Evolutionary conservation across 768 basidiomycete genomes (phyloP).

Genomic region (Suillus spraguei): DNA sequence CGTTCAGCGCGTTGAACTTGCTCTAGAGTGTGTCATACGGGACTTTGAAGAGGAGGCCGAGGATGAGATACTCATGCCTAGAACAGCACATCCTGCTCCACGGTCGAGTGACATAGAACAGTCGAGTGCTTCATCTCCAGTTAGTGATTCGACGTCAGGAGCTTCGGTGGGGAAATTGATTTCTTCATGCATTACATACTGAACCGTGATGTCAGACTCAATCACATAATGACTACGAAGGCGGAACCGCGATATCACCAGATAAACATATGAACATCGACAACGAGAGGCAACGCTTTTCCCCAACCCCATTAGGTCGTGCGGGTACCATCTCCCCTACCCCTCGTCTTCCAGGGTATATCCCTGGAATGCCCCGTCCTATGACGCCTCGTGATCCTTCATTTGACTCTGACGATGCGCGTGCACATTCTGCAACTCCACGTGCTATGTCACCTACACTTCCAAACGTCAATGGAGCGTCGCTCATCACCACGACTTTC

Average conservation of each 20-base stretch:
- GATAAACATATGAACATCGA: conserved; percentile 55
- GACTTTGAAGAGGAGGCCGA: conserved; percentile 76
- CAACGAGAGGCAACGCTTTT: conserved; percentile 53
- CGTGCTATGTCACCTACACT: conserved; percentile 71
- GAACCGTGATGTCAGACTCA: conserved; percentile 26
- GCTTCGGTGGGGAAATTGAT: conserved; percentile 26
- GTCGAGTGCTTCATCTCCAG: conserved; percentile 21
- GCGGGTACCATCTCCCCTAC: conserved; percentile 53
- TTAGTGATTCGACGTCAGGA: conserved; percentile 20
- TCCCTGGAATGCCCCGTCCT: conserved; percentile 88
- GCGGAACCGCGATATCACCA: conserved; percentile 71
- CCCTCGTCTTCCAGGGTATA: conserved; percentile 75
- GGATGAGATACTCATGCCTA: conserved; percentile 77
- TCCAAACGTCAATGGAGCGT: conserved; percentile 35
- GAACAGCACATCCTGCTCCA: conserved; percentile 52
- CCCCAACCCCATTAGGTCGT: conserved; percentile 58
- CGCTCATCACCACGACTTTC: conserved; percentile 38
- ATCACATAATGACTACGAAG: conserved; percentile 50
- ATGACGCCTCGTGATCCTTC: conserved; percentile 82
- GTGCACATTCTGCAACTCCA: conserved; percentile 71
- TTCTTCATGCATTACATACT: conserved; percentile 19
- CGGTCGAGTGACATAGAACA: conserved; percentile 36
- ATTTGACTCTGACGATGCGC: conserved; percentile 70
- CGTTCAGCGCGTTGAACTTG: conserved; percentile 64
- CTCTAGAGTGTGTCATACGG: conserved; percentile 73